Evolutionary conservation across 2,329 filamentous ascomycete species (phyloP).

Genomic region (Macrophomina pseudophaseolina): DNA sequence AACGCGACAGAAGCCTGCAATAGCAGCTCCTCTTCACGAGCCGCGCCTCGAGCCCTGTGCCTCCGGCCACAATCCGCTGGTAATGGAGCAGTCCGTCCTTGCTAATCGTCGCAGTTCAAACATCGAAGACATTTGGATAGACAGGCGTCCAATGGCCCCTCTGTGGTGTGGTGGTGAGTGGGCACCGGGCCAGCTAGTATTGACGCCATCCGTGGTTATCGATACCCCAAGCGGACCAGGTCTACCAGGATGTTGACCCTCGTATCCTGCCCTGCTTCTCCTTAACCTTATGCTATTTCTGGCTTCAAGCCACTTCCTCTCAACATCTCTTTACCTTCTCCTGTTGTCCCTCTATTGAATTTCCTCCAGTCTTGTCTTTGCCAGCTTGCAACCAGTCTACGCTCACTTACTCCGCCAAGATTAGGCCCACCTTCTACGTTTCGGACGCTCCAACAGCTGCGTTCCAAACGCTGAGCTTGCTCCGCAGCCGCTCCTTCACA

Average conservation of each 20-base stretch:
- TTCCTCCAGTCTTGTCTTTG: not conserved
- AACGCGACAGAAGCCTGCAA: not conserved
- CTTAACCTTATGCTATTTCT: slow-evolving; percentile 21
- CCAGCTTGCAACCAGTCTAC: not conserved
- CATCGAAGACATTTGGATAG: slow-evolving; percentile 1
- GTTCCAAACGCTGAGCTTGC: slow-evolving; percentile 6
- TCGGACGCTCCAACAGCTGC: not conserved
- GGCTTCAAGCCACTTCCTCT: not conserved
- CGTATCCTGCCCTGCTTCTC: slow-evolving; percentile 6
- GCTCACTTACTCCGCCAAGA: not conserved
- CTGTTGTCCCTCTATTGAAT: not conserved
- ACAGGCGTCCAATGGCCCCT: not conserved
- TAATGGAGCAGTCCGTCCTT: not conserved
- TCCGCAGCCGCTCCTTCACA: not conserved
- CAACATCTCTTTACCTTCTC: not conserved
- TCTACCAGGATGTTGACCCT: slow-evolving; percentile 7
- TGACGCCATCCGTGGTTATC: slow-evolving; percentile 20
- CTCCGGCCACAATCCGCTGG: not conserved
- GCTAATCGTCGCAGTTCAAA: not conserved
- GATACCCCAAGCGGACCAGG: slow-evolving; percentile 19
- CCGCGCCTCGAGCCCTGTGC: not conserved
- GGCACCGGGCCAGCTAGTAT: not conserved
- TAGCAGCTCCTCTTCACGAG: not conserved
- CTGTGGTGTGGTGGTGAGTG: slow-evolving; percentile 5
- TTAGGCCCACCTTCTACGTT: slow-evolving; percentile 1